Evolutionary conservation across 768 basidiomycete genomes (phyloP).

Genomic region (Nidularia sp.): DNA sequence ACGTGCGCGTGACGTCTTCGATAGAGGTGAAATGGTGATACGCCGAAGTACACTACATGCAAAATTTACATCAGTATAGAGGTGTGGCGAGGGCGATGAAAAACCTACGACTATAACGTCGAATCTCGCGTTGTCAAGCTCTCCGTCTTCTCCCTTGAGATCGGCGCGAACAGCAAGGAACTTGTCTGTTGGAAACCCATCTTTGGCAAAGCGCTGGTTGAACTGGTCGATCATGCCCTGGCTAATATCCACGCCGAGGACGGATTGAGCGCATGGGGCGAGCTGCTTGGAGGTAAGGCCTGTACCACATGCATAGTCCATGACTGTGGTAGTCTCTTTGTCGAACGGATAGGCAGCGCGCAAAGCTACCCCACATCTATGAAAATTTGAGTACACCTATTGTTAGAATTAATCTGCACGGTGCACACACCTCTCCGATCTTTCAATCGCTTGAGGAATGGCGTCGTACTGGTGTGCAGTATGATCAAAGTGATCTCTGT

Average conservation of each 20-base stretch:
- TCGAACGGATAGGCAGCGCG: slow-evolving; percentile 38
- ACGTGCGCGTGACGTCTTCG: slow-evolving; percentile 42
- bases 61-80: neutral
- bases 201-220: slow-evolving; percentile 46
- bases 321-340: slow-evolving; percentile 43
- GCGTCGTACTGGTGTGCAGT: slow-evolving; percentile 2
- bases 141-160: slow-evolving; percentile 36
- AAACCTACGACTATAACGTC: slow-evolving; percentile 58
- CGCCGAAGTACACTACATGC: slow-evolving; percentile 48
- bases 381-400: neutral
- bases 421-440: slow-evolving; percentile 8
- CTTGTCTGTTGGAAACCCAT: slow-evolving; percentile 53
- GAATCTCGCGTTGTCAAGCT: slow-evolving; percentile 48
- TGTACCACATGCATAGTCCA: slow-evolving; percentile 77
- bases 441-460: slow-evolving; percentile 7
- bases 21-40: slow-evolving; percentile 65
- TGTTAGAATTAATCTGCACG: neutral
- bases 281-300: slow-evolving; percentile 57
- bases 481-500: slow-evolving; percentile 6
- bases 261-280: slow-evolving; percentile 47
- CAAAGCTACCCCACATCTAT: slow-evolving; percentile 24
- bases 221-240: slow-evolving; percentile 58
- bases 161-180: slow-evolving; percentile 51
- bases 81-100: neutral
- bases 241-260: slow-evolving; percentile 71